Evolutionary conservation across 140 eudicot genomes (phyloP).

Genomic region (Erigeron philadelphicus): DNA sequence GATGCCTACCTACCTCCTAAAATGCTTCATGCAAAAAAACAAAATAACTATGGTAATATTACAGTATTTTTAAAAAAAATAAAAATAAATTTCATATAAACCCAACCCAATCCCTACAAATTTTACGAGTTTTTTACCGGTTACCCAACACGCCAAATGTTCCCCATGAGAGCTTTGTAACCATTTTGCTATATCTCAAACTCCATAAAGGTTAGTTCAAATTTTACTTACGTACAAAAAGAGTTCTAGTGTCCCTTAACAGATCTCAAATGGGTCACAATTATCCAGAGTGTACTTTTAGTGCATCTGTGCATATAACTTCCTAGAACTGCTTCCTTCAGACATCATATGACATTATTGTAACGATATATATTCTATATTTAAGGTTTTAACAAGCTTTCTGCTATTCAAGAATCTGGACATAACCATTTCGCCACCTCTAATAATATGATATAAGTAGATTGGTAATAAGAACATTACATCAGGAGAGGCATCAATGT

Average conservation of each 20-base stretch:
- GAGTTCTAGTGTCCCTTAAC: background rate
- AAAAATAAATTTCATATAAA: too few species aligned
- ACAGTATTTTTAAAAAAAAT: too few species aligned
- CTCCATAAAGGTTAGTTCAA: constrained; percentile 1
- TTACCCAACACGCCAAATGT: too few species aligned
- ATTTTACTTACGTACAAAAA: background rate
- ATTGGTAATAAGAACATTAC: constrained; percentile 40
- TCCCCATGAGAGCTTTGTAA: background rate
- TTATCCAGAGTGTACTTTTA: background rate
- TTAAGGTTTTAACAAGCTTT: background rate
- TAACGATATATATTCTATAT: background rate
- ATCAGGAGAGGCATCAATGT: constrained; percentile 69
- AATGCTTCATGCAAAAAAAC: too few species aligned
- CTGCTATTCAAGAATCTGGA: background rate
- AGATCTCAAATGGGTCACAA: background rate
- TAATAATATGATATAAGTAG: background rate
- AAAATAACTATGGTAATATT: too few species aligned
- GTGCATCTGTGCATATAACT: background rate
- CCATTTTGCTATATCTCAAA: background rate
- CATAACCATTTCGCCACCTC: background rate
- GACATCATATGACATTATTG: background rate
- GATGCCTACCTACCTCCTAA: too few species aligned
- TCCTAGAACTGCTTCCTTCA: background rate
- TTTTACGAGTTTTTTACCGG: too few species aligned
- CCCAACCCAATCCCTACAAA: too few species aligned